Base-by-base conservation (phyloP, 768 basidiomycete species). In the Guyanaporus albipodus region DNA sequence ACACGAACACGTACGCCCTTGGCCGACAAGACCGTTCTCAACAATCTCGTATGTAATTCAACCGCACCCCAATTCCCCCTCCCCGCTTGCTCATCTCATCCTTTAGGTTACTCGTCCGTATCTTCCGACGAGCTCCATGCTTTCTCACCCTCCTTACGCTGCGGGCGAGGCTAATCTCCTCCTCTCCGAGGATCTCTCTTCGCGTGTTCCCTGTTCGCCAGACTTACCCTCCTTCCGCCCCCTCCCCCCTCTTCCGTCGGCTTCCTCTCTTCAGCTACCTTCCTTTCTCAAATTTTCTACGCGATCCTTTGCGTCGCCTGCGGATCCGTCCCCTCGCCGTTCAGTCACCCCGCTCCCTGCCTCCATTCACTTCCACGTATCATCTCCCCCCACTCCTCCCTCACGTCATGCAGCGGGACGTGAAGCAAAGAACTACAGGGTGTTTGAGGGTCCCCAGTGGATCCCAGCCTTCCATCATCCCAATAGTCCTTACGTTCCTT, bases 401-500 rank as follows among this genome's bases (percentile, higher is more conserved):
- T 48, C 44, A 2, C 52, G 43, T 12, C 50, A 38, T 19, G 53
- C 31, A 8, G 39, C 46, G 17, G 15, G 36, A 36, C 50, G 49
- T 21, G 61, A 53, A 34, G 41, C 52, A 18, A 56, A 44, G 48
- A 57, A 52, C 9, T 53, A 48, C 28, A 59, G 63, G 40, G 59
- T 52, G 11, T 38, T 54, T 38, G 59, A 59, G 48, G 66, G 66
- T 42, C 62, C 63, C 3, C 57, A 61, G 31, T 66, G 63, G 54
- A 62, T 71, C 27, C 68, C 73, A 7, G 62, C 70, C 21, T 66
- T 75, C 26, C 69, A 68, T 33, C 74, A 79, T 58, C 75, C 77
- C 6, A 77, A 78, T 42, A 77, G 73, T 56, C 77, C 78, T n/a
- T 79, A 78, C 42, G 72, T 76, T 6, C 77, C 77, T 8, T 79